Evolutionary conservation across 352 stramenopile genomes (phyloP).

Genomic region (Globisporangium orthogonon): DNA sequence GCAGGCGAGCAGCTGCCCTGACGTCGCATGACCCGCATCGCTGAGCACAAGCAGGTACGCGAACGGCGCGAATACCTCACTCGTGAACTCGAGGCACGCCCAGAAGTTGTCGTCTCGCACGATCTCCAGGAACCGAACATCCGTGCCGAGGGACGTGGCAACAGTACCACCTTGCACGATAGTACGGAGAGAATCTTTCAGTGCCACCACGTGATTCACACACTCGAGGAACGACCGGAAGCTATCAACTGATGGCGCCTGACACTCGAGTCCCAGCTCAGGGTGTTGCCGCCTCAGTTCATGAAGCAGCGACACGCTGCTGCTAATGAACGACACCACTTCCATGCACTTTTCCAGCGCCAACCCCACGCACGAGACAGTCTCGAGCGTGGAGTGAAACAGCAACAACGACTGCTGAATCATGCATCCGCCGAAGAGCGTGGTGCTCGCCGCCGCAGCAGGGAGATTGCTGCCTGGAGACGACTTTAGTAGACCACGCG

Average conservation of each 20-base stretch:
- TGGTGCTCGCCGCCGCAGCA: not conserved
- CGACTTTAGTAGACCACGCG: conserved; percentile 6
- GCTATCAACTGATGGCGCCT: conserved; percentile 3
- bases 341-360: conserved; percentile 18
- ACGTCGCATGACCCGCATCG: conserved; percentile 16
- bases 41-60: conserved; percentile 21
- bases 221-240: conserved; percentile 18
- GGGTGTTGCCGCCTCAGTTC: not conserved
- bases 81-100: conserved; percentile 8
- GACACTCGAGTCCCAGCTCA: not conserved
- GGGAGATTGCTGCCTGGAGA: no score
- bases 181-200: conserved; percentile 3
- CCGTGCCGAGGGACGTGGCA: no score
- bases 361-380: conserved; percentile 13
- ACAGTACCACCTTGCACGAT: no score
- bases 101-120: conserved; percentile 23
- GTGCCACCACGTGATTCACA: conserved; percentile 12
- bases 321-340: conserved; percentile 9
- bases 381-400: conserved; percentile 16
- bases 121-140: not conserved
- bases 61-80: conserved; percentile 20
- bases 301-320: conserved; percentile 4
- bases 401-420: conserved; percentile 25
- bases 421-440: conserved; percentile 20
- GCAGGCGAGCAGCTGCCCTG: conserved; percentile 23